Evolutionary conservation across 345 rosid genomes (phyloP).

Genomic region (Passiflora organensis): DNA sequence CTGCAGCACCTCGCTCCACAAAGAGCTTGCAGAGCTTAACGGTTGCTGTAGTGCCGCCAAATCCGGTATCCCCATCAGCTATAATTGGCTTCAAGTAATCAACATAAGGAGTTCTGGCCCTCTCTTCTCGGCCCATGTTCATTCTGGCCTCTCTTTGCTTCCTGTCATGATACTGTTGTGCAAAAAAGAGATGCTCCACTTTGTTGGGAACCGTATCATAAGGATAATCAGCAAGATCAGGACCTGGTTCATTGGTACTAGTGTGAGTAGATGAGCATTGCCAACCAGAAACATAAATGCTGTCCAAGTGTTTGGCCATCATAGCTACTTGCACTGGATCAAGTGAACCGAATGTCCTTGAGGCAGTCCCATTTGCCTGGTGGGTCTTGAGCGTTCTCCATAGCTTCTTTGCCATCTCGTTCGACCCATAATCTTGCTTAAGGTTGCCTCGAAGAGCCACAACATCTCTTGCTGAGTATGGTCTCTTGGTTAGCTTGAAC

Average conservation of each 20-base stretch:
- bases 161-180: constrained; percentile 92
- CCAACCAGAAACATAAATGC: constrained; percentile 95
- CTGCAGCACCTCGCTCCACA: constrained; percentile 93
- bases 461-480: constrained; percentile 81
- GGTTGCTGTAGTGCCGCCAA: constrained; percentile 91
- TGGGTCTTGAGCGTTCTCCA: constrained; percentile 89
- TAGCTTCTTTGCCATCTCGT: constrained; percentile 83
- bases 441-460: constrained; percentile 84
- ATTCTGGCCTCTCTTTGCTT: constrained; percentile 90
- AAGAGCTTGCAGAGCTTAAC: constrained; percentile 95
- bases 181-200: constrained; percentile 88
- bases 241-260: constrained; percentile 87
- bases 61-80: constrained; percentile 94
- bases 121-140: constrained; percentile 80
- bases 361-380: constrained; percentile 83
- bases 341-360: constrained; percentile 89
- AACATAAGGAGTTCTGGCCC: constrained; percentile 73
- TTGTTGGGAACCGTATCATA: constrained; percentile 95
- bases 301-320: constrained; percentile 94
- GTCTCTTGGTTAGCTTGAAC: constrained; percentile 82
- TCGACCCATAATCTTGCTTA: constrained; percentile 70
- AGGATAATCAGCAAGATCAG: constrained; percentile 95
- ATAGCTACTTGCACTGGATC: constrained; percentile 94
- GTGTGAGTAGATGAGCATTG: constrained; percentile 99
- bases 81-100: constrained; percentile 94